Conservation (phyloP, 2,329 filamentous ascomycete species). For the Teratosphaeria viscida region DNA sequence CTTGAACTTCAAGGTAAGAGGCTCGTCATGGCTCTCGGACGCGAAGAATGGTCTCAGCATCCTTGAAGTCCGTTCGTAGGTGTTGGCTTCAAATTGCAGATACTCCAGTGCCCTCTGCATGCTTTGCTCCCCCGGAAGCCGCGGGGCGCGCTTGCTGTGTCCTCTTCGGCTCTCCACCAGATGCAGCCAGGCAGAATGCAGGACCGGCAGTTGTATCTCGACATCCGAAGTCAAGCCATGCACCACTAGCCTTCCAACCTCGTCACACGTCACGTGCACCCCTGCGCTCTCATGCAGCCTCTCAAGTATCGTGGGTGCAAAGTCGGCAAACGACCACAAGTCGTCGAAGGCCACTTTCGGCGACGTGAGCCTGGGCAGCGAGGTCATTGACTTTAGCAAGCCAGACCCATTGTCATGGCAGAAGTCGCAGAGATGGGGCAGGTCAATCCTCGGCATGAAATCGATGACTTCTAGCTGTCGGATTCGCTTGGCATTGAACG, state of each 20-base stretch:
- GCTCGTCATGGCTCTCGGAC: not conserved
- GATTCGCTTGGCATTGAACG: not conserved
- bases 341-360: not conserved
- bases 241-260: slow-evolving; percentile 1
- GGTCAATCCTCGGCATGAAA: slow-evolving; percentile 1
- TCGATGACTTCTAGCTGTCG: slow-evolving; percentile 1
- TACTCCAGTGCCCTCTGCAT: slow-evolving; percentile 1
- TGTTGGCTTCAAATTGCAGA: slow-evolving; percentile 5
- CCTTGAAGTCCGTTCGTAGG: not conserved
- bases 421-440: slow-evolving; percentile 1
- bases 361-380: not conserved
- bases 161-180: not conserved
- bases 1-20: not conserved
- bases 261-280: not conserved
- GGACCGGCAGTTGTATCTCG: not conserved
- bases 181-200: slow-evolving; percentile 1
- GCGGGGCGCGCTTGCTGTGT: not conserved
- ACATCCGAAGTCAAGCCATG: not conserved
- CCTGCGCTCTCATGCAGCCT: not conserved
- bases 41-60: slow-evolving; percentile 4
- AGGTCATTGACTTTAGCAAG: not conserved
- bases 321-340: not conserved
- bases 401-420: slow-evolving; percentile 1
- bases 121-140: not conserved
- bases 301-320: not conserved